Conservation (phyloP, 1,284 basidiomycete species). For the Pterulicium gracile region DNA sequence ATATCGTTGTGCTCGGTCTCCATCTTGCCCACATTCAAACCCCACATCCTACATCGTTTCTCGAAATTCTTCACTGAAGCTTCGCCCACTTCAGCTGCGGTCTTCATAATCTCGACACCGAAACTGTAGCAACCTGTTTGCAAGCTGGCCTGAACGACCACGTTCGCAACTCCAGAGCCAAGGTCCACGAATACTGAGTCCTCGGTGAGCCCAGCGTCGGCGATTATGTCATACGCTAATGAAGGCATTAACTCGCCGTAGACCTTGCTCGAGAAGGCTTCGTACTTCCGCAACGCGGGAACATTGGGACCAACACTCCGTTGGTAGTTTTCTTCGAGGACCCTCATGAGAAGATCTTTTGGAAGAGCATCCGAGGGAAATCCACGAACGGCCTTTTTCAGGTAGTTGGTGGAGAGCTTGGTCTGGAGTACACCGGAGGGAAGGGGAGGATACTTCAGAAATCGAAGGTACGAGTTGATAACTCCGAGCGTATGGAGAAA, state of each 20-base stretch:
- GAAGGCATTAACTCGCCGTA: constrained; percentile 71
- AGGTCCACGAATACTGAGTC: constrained; percentile 62
- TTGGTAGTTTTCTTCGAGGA: constrained; percentile 74
- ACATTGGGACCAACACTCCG: constrained; percentile 66
- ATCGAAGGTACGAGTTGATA: constrained; percentile 47
- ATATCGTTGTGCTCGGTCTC: constrained; percentile 69
- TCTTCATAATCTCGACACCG: constrained; percentile 57
- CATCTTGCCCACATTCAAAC: constrained; percentile 50
- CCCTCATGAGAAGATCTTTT: constrained; percentile 47
- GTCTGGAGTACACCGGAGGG: constrained; percentile 30
- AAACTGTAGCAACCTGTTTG: constrained; percentile 66
- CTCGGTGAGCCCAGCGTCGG: constrained; percentile 42
- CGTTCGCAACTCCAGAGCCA: constrained; percentile 73
- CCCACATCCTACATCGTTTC: constrained; percentile 68
- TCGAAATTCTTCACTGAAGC: constrained; percentile 52
- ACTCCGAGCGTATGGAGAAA: constrained; percentile 48
- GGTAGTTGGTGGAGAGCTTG: constrained; percentile 28
- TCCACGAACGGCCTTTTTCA: constrained; percentile 32
- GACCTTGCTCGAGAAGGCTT: constrained; percentile 63
- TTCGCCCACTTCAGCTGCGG: constrained; percentile 52
- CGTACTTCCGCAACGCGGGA: constrained; percentile 50
- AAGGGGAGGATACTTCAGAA: constrained; percentile 50
- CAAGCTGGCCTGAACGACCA: constrained; percentile 63
- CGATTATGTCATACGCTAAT: constrained; percentile 55
- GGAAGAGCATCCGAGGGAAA: constrained; percentile 47